phyloP scores from a whole-genome alignment of 441 rosid genomes.

The Pelargonium exstipulatum region DNA sequence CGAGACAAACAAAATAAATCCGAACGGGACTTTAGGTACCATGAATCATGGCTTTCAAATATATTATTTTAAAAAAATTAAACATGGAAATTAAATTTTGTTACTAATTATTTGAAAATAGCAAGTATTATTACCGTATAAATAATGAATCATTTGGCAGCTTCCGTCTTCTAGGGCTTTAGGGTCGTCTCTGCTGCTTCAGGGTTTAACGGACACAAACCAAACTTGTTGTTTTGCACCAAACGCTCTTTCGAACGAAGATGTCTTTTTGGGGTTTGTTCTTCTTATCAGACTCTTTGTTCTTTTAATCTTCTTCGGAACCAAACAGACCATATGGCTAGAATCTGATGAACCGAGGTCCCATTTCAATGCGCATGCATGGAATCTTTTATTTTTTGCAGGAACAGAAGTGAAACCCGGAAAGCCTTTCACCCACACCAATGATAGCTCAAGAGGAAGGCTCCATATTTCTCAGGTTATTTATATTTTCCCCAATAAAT shows the following conservation, averaged over 20 bases:
- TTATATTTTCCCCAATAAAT: neutral
- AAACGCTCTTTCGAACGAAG: neutral
- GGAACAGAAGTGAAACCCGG: slow-evolving; percentile 69
- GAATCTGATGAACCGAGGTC: neutral
- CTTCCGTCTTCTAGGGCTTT: neutral
- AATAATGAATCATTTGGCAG: no score
- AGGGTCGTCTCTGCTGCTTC: neutral
- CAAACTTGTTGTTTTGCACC: neutral
- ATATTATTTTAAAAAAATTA: no score
- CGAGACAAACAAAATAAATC: no score
- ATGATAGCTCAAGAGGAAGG: slow-evolving; percentile 30
- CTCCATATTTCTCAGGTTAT: slow-evolving; percentile 62
- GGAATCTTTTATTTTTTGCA: neutral
- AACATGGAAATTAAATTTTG: no score
- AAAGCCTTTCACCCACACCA: slow-evolving; percentile 43
- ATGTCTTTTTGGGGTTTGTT: slow-evolving; percentile 21
- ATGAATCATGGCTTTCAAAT: no score
- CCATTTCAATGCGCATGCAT: no score
- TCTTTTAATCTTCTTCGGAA: neutral
- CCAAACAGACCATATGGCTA: neutral
- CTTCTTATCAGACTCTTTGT: neutral
- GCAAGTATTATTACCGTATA: no score
- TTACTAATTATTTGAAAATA: no score
- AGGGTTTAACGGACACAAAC: neutral
- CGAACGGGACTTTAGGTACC: no score